Conservation (phyloP, 352 stramenopile genomes). For the Pythium aquatile region DNA sequence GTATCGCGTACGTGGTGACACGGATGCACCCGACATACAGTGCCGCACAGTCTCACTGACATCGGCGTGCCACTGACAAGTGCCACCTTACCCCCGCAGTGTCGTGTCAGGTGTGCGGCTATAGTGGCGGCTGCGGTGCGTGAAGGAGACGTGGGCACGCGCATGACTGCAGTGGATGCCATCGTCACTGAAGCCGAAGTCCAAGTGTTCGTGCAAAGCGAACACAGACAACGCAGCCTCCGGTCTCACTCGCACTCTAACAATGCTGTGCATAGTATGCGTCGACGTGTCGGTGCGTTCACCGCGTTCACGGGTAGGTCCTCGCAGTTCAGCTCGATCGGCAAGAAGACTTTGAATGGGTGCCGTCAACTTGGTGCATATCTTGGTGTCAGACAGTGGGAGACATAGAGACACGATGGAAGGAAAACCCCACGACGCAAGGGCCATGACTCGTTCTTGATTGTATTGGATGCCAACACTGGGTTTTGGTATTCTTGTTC, state of each 20-base stretch:
- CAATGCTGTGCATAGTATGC: neutral
- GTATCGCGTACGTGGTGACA: too few species aligned
- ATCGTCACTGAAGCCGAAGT: neutral
- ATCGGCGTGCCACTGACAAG: conserved; percentile 31
- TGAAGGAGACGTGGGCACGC: conserved; percentile 16
- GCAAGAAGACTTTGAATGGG: neutral
- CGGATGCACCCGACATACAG: conserved; percentile 26
- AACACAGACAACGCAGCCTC: neutral
- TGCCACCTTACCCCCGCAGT: conserved; percentile 32
- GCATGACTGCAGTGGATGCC: too few species aligned
- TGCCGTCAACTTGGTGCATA: too few species aligned
- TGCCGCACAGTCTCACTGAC: conserved; percentile 32
- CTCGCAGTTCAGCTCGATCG: neutral
- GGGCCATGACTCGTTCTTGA: conserved; percentile 39
- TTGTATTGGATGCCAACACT: conserved; percentile 48
- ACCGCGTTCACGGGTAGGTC: neutral
- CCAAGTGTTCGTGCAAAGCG: neutral
- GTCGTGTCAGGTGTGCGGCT: conserved; percentile 30
- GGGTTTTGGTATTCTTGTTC: conserved; percentile 32
- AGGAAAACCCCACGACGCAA: conserved; percentile 2
- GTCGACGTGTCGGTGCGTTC: neutral
- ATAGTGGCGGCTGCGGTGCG: conserved; percentile 34
- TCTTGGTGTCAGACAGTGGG: neutral
- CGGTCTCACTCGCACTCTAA: neutral
- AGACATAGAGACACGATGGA: conserved; percentile 8